phyloP scores from a whole-genome alignment of 345 rosid species.

The Eucalyptus coolabah region DNA sequence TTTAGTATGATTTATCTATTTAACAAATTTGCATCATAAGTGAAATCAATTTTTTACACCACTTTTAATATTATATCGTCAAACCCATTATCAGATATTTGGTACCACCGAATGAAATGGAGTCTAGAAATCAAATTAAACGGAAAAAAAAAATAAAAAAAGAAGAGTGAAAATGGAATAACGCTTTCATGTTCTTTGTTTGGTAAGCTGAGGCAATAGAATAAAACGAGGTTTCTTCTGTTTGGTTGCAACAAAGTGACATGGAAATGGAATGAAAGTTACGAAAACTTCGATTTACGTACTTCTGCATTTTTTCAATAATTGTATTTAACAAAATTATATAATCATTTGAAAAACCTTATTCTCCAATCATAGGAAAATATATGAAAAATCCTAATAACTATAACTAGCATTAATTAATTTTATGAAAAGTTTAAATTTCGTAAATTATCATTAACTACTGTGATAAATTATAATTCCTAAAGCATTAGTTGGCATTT shows the following conservation, averaged over 20 bases:
- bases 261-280: neutral
- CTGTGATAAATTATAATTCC: neutral
- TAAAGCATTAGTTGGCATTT: neutral
- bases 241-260: neutral
- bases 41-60: neutral
- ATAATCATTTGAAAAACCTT: neutral
- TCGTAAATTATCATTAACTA: neutral
- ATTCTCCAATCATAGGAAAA: neutral
- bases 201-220: neutral
- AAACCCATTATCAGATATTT: neutral
- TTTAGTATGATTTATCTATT: neutral
- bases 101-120: neutral
- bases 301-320: neutral
- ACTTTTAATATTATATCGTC: neutral
- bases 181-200: neutral
- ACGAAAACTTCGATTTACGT: neutral
- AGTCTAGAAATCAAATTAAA: neutral
- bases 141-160: neutral
- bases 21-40: neutral
- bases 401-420: neutral
- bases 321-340: neutral
- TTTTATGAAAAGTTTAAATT: neutral
- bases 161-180: neutral
- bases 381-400: neutral
- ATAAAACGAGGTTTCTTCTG: neutral